Evolutionary conservation across 2,329 filamentous ascomycete genomes (phyloP), one percentile per base, ranked within the genome.

Genomic region (Pseudonectria buxi): DNA sequence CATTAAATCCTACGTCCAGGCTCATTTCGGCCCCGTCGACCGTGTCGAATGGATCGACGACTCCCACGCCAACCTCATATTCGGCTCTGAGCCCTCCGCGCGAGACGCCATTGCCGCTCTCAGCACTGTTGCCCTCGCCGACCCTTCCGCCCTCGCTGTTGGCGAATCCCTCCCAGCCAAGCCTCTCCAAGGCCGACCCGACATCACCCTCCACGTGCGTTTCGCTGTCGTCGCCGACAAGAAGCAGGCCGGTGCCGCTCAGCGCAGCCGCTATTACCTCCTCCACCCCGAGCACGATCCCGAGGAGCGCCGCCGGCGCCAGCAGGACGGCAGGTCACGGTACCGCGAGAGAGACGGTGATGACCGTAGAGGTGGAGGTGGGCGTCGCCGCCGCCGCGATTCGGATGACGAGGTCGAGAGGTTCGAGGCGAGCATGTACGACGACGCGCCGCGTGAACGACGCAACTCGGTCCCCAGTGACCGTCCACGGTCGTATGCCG

Each of bases 31-130:
- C 25, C 57, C 61, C 11, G 68, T 80, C 37, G 67, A 74, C 37
- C 72, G 76, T 42, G 70, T 95, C 44, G 88, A 96, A 64, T 98
- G 92, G 92, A 87, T 98, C 47, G 86, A 96, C 58, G 92, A 98
- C 60, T 81, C 78, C 6, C 90, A 87, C 0, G 86, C 87, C 43
- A 96, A 96, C 56, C 69, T 95, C 35, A 62, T 94, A 34, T 96
- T 92, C 64, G 67, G 64, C 26, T 71, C 71, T 6, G 67, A 76
- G 11, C 55, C 60, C 15, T 55, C 59, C 6, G 76, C 76, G 2
- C 63, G 67, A 13, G 68, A 75, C 30, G 78, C 77, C 13, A 61
- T 83, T 14, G 51, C 63, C 16, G 67, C 74, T 6, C 66, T 83
- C 18, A 64, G 70, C 37, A 62, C 64, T 13, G 59, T 74, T 13